phyloP scores from a whole-genome alignment of 2,329 filamentous ascomycete genomes.

The Westerdykella aurantiaca region DNA sequence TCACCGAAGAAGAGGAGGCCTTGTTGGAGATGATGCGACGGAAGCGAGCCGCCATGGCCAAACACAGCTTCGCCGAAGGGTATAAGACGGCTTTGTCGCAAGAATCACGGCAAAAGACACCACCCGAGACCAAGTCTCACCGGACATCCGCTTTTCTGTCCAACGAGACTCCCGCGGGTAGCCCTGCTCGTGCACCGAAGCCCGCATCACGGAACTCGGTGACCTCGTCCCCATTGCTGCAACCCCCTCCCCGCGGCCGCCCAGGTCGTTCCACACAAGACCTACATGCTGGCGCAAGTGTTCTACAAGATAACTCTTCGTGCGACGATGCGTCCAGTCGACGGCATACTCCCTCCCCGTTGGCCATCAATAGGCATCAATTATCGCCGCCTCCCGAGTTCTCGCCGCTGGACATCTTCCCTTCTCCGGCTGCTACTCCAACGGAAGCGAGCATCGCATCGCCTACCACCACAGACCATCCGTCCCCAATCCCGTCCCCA shows the following conservation, averaged over 20 bases:
- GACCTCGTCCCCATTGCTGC: slow-evolving; percentile 11
- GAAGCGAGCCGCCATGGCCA: slow-evolving; percentile 44
- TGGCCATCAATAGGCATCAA: slow-evolving; percentile 15
- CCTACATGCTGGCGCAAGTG: slow-evolving; percentile 8
- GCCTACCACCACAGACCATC: slow-evolving; percentile 26
- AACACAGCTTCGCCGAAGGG: slow-evolving; percentile 36
- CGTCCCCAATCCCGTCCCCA: slow-evolving; percentile 27
- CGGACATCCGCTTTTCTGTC: slow-evolving; percentile 25
- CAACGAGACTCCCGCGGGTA: slow-evolving; percentile 17
- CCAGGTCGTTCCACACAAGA: slow-evolving; percentile 14
- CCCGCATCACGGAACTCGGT: slow-evolving; percentile 9
- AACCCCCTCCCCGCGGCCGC: slow-evolving; percentile 21
- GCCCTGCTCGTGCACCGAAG: slow-evolving; percentile 14
- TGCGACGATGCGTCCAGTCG: slow-evolving; percentile 19
- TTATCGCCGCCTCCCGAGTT: slow-evolving; percentile 22
- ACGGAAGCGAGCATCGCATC: slow-evolving; percentile 20
- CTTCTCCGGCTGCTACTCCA: slow-evolving; percentile 19
- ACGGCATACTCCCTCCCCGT: slow-evolving; percentile 5
- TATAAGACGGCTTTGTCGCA: slow-evolving; percentile 30
- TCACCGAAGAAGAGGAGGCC: slow-evolving; percentile 47
- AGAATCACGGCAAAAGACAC: slow-evolving; percentile 12
- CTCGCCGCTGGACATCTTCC: slow-evolving; percentile 28
- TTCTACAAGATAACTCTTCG: slow-evolving; percentile 26
- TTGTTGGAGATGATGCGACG: slow-evolving; percentile 46
- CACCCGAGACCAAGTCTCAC: slow-evolving; percentile 10